Evolutionary conservation across 805 yeast species (phyloP).

Genomic region (Lipomyces japonicus): DNA sequence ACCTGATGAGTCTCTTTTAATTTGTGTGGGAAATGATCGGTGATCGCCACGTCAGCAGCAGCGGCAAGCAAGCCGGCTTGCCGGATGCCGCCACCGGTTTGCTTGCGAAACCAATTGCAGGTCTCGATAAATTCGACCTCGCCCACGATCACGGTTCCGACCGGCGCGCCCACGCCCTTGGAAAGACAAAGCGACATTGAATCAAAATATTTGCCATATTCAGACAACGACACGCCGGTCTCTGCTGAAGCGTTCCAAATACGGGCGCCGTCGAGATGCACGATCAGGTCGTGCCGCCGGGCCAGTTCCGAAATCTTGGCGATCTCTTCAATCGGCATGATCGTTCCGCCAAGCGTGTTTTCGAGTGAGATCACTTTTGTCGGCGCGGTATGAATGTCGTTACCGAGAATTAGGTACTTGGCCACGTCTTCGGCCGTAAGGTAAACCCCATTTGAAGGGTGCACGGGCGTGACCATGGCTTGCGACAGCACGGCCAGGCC

Average conservation of each 20-base stretch:
- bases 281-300: conserved; percentile 49
- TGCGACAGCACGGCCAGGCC: conserved; percentile 86
- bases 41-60: conserved; percentile 77
- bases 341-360: conserved; percentile 80
- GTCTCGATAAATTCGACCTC: conserved; percentile 52
- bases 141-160: conserved; percentile 85
- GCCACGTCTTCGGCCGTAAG: conserved; percentile 76
- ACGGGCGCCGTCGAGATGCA: conserved; percentile 95
- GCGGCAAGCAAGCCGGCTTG: conserved; percentile 78
- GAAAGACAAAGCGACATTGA: conserved; percentile 87
- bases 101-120: conserved; percentile 84
- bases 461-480: conserved; percentile 84
- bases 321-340: conserved; percentile 77
- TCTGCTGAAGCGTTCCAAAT: conserved; percentile 84
- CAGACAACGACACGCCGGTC: conserved; percentile 61
- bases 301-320: conserved; percentile 68
- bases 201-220: conserved; percentile 75
- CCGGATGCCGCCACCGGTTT: conserved; percentile 89
- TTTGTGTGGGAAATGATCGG: conserved; percentile 59
- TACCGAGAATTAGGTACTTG: conserved; percentile 55
- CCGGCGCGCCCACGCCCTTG: conserved; percentile 89
- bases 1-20: conserved; percentile 49
- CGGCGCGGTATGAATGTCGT: conserved; percentile 85
- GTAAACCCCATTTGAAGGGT: conserved; percentile 60
- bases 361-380: conserved; percentile 80